phyloP scores from a whole-genome alignment of 768 basidiomycete species.

The Phlebiopsis flavidoalba region DNA sequence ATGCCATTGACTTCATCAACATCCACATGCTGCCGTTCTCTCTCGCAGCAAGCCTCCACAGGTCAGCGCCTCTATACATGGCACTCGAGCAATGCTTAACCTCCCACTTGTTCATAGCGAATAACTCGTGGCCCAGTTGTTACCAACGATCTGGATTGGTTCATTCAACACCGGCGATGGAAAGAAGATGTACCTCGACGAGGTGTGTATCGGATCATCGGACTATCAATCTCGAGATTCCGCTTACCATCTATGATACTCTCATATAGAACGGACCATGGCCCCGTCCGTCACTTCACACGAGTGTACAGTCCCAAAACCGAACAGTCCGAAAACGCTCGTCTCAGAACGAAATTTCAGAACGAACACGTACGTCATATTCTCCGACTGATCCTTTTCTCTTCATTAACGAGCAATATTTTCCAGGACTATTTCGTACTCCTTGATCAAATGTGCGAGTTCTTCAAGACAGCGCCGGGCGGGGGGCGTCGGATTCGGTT shows the following conservation, averaged over 20 bases:
- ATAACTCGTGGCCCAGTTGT: slow-evolving; percentile 62
- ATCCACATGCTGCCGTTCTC: slow-evolving; percentile 72
- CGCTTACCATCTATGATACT: background rate
- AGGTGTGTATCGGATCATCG: slow-evolving; percentile 38
- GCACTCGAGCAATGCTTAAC: background rate
- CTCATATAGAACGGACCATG: slow-evolving; percentile 65
- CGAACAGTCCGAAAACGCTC: slow-evolving; percentile 59
- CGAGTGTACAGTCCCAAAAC: slow-evolving; percentile 55
- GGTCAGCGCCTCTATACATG: slow-evolving; percentile 31
- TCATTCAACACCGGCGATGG: slow-evolving; percentile 54
- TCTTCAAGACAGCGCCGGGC: slow-evolving; percentile 47
- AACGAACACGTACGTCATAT: slow-evolving; percentile 53
- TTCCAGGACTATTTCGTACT: slow-evolving; percentile 55
- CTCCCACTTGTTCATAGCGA: slow-evolving; percentile 31
- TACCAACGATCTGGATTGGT: slow-evolving; percentile 56
- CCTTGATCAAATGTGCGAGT: slow-evolving; percentile 57
- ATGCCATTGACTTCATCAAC: slow-evolving; percentile 59
- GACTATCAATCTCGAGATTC: background rate
- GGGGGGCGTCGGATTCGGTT: slow-evolving; percentile 62
- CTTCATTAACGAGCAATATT: background rate
- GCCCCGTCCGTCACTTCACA: slow-evolving; percentile 63
- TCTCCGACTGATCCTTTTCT: background rate
- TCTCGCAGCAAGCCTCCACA: slow-evolving; percentile 49
- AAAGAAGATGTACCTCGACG: slow-evolving; percentile 73
- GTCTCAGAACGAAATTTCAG: slow-evolving; percentile 53